Conservation (phyloP, 148 eudicot species). For the Dysphania ambrosioides region DNA sequence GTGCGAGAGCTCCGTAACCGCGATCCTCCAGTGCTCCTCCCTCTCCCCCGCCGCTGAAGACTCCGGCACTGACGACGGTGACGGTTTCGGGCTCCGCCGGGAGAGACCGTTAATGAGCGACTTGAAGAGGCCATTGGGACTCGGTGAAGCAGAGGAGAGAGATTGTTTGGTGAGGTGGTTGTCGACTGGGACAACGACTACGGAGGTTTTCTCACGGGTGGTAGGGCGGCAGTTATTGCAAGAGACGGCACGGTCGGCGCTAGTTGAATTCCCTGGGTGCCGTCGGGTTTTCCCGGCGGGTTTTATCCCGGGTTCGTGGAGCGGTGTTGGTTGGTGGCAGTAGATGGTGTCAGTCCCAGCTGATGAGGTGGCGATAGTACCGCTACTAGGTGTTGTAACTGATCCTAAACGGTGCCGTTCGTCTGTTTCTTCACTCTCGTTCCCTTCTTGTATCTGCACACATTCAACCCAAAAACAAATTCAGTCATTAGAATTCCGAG, state of each 20-base stretch:
- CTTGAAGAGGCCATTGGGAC: conserved; percentile 63
- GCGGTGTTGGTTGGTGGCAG: conserved; percentile 41
- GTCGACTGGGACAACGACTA: conserved; percentile 53
- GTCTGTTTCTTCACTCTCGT: conserved; percentile 60
- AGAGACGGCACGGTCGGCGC: conserved; percentile 29
- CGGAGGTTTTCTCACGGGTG: conserved; percentile 52
- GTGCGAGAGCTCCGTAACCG: conserved; percentile 62
- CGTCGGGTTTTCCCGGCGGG: conserved; percentile 15
- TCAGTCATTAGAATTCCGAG: too few relatives aligned
- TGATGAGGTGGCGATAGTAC: conserved; percentile 21
- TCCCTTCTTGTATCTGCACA: conserved; percentile 80
- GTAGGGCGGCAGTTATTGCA: conserved; percentile 86
- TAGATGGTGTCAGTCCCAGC: conserved; percentile 1
- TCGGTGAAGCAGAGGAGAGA: conserved; percentile 29
- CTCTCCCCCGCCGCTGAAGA: conserved; percentile 26
- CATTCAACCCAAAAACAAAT: neutral
- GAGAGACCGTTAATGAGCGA: conserved; percentile 49
- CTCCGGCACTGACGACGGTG: conserved; percentile 18
- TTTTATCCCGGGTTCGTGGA: conserved; percentile 34
- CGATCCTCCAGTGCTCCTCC: conserved; percentile 72
- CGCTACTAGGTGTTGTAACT: conserved; percentile 28
- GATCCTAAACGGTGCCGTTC: conserved; percentile 42
- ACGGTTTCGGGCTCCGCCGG: conserved; percentile 49
- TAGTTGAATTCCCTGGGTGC: conserved; percentile 8
- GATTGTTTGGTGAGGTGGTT: conserved; percentile 19